Evolutionary conservation across 2,329 filamentous ascomycete species (phyloP), one percentile per base, ranked within the genome.

Genomic region (Trichophyton mentagrophytes): DNA sequence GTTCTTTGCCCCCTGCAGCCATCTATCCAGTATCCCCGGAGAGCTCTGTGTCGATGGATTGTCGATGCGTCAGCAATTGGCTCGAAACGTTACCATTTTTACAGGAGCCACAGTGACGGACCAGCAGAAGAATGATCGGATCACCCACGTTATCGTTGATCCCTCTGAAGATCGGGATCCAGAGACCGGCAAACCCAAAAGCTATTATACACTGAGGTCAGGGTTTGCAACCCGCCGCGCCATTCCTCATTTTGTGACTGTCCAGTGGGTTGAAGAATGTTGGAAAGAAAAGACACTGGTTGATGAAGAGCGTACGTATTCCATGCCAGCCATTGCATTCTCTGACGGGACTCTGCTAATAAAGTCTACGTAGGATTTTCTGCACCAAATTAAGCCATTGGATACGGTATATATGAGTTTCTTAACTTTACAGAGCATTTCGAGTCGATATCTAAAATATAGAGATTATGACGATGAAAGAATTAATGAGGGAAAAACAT

Each of bases 261-360:
- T 79, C 8, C 77, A 78, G 13, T 99, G 93, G 93, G 74, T 96
- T 0, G 80, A 85, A 58, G 84, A 87, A 59, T 89, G 88, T 67
- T 96, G 91, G 90, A 78, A 78, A 62, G 89, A 92, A 70, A 80
- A 79, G 64, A 95, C 90, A 0, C 69, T 88, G 63, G 71, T 96
- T 55, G 89, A 95, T 65, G 92, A 96, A 74, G 89, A 92, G 67
- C 73, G 76, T 76, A 67, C 64, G 71, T 67, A 40, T 27, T 4
- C 33, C 33, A 13, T 40, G 22, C 27, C 1, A 20, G 5, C 17
- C 40, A 5, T 36, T 17, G 30, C 5, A 20, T 11, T 53, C 1
- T 33, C 27, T 33, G 22, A n/a, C 5, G 27, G 22, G 13, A 7
- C 25, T 44, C 7, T 33, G 27, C 51, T 55, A 36, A 55, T 27